Conservation (phyloP, 2,329 filamentous ascomycete species). For the Alternaria burnsii region DNA sequence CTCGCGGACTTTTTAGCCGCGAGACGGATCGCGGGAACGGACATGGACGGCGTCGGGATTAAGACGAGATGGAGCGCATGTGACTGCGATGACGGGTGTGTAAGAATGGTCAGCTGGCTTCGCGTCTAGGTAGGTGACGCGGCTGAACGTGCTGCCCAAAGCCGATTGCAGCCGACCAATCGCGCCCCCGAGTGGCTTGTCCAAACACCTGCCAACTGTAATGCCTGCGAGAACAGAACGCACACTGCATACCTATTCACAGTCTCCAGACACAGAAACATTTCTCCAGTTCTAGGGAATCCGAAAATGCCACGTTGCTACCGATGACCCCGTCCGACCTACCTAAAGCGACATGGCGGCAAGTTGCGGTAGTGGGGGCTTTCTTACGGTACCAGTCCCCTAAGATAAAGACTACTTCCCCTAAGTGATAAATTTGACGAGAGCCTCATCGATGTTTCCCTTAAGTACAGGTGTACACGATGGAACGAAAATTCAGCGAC, state of each 20-base stretch:
- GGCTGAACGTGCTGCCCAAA: slow-evolving; percentile 4
- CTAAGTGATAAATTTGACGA: slow-evolving; percentile 42
- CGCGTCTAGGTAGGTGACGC: slow-evolving; percentile 1
- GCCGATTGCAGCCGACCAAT: slow-evolving; percentile 21
- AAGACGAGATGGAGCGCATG: not conserved
- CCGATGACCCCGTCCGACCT: slow-evolving; percentile 16
- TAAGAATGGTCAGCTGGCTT: slow-evolving; percentile 22
- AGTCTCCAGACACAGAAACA: not conserved
- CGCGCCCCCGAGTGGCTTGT: not conserved
- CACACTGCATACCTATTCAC: not conserved
- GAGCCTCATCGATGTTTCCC: slow-evolving; percentile 35
- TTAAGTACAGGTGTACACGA: slow-evolving; percentile 47
- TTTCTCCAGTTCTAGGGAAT: not conserved
- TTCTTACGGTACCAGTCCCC: slow-evolving; percentile 21
- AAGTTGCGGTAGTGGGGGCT: slow-evolving; percentile 1
- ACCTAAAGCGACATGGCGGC: slow-evolving; percentile 30
- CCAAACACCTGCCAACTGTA: not conserved
- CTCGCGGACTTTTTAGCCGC: slow-evolving; percentile 35
- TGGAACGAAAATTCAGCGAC: slow-evolving; percentile 32
- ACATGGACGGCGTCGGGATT: not conserved
- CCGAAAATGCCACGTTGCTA: not conserved
- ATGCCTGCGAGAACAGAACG: not conserved
- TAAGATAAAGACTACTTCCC: slow-evolving; percentile 36
- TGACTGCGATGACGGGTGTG: slow-evolving; percentile 5
- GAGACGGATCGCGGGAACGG: slow-evolving; percentile 39